These are phyloP conservation scores for Exserohilum turcica DNA, from an alignment of 2,329 filamentous ascomycete genomes.

Conservation along the genomic window DNA sequence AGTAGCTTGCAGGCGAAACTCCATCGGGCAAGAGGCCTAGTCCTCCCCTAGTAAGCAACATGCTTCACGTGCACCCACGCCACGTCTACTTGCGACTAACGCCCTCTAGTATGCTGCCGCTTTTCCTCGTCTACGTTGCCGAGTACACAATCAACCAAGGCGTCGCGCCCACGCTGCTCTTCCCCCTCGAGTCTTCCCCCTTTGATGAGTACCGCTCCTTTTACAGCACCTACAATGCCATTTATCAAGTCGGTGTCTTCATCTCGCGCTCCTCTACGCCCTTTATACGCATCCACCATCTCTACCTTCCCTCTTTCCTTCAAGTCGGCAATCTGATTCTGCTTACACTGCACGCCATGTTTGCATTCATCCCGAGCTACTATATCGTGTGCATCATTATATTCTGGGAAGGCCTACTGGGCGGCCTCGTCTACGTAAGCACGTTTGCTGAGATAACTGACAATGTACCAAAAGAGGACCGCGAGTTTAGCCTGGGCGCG, in stretches of 20 bases:
- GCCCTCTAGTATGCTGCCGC: slow-evolving; percentile 73
- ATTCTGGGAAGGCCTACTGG: slow-evolving; percentile 93
- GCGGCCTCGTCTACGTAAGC: slow-evolving; percentile 85
- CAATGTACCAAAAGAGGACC: slow-evolving; percentile 72
- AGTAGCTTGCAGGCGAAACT: slow-evolving; percentile 59
- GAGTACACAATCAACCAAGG: slow-evolving; percentile 99
- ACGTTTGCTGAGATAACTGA: slow-evolving; percentile 95
- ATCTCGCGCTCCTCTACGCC: slow-evolving; percentile 90
- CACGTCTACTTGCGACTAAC: slow-evolving; percentile 10
- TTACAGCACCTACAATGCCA: slow-evolving; percentile 91
- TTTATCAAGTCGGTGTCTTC: slow-evolving; percentile 96
- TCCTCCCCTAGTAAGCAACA: slow-evolving; percentile 68
- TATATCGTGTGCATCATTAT: slow-evolving; percentile 84
- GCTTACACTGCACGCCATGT: slow-evolving; percentile 76
- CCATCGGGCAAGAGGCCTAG: slow-evolving; percentile 68
- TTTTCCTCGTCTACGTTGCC: slow-evolving; percentile 89
- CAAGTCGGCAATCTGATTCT: slow-evolving; percentile 79
- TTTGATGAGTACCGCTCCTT: slow-evolving; percentile 84
- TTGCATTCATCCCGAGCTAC: slow-evolving; percentile 38
- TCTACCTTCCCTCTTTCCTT: slow-evolving; percentile 82
- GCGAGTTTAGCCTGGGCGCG: slow-evolving; percentile 89
- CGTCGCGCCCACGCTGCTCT: slow-evolving; percentile 86
- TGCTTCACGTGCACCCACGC: not conserved
- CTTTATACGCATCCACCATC: slow-evolving; percentile 77
- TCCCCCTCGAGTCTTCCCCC: slow-evolving; percentile 75